A percentile compares a stretch with the other conserved stretches of the same genome.
These are phyloP conservation scores for Fraxinus excelsior DNA, from an alignment of 257 asterid species.

Conservation along the genomic window DNA sequence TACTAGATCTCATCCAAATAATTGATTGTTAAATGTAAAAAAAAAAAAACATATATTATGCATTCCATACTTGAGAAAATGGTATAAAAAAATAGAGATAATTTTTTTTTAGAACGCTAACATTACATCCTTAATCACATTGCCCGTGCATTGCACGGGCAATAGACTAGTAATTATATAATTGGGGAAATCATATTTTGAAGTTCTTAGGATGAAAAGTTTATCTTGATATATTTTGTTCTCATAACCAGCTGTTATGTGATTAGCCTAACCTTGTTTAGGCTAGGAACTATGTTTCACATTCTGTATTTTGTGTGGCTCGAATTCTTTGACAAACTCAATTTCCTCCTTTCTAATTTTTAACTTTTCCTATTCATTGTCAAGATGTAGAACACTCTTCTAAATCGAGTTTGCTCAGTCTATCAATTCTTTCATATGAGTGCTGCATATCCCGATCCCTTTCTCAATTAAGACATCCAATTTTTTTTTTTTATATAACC, in stretches of 20 bases:
- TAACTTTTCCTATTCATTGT: background rate
- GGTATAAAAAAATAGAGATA: too few species aligned
- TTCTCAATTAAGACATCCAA: background rate
- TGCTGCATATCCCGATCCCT: background rate
- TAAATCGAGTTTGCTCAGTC: background rate
- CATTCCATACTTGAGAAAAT: too few species aligned
- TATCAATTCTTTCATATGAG: slow-evolving; percentile 9
- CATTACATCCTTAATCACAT: too few species aligned
- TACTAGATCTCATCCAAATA: too few species aligned
- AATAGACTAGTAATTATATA: too few species aligned
- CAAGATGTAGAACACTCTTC: background rate
- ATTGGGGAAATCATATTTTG: background rate
- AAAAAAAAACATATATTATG: too few species aligned
- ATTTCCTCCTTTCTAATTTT: background rate
- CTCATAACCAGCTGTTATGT: background rate
- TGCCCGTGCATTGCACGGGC: too few species aligned
- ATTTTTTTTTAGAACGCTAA: too few species aligned
- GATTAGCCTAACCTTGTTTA: background rate
- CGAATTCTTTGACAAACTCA: background rate
- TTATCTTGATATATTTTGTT: background rate
- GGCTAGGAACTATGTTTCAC: background rate
- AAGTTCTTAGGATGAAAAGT: background rate
- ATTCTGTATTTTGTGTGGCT: background rate
- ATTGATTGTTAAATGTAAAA: too few species aligned
- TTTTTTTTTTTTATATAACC: too few species aligned